Evolutionary conservation across 2,329 filamentous ascomycete species (phyloP), one percentile per base, ranked within the genome.

Genomic region (Beauveria bassiana): DNA sequence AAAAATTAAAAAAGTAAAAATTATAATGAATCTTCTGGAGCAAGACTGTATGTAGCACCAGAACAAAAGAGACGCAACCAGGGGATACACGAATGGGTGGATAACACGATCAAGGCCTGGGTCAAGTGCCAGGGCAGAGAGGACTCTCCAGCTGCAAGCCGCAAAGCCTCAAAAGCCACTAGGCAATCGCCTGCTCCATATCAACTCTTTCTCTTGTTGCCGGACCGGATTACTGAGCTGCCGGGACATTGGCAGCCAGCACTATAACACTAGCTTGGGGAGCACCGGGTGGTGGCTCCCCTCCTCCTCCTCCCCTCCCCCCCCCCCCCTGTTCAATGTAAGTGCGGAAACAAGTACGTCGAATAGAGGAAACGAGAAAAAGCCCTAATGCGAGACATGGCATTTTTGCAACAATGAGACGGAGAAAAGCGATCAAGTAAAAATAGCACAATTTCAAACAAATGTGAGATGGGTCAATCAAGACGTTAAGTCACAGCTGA

Each of bases 271-370:
- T 45, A 40, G 34, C 34, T 40, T 14, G 57, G 8, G 18, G 34
- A 34, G 31, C 9, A 31, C 31, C 31, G 9, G 31, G 55, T 12
- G 28, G 51, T 6, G 45, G 28, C 28, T 50, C 12, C 40, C 22
- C 22, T 22, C 22, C 22, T 22, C 22, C 22, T 22, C 22, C 22
- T 22, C 22, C 22, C 2, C 22, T 2, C 20, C n/a, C 22, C 38
- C n/a, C 28, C 40, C 49, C 20, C 57, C 57, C 49, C 28, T 28
- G 58, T 53, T 26, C 58, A 45, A 42, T 59, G 42, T 40, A 60
- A 60, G 42, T 60, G 58, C 58, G 58, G 58, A 60, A 60, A 60
- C 58, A 60, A 53, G 50, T 40, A 53, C 40, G 38, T 47, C 47
- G 57, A 53, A 40, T 54, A 47, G 58, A 47, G 58, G 26, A 53